Base-by-base conservation (phyloP, 768 basidiomycete species). In the Coprinopsis cinerea region DNA sequence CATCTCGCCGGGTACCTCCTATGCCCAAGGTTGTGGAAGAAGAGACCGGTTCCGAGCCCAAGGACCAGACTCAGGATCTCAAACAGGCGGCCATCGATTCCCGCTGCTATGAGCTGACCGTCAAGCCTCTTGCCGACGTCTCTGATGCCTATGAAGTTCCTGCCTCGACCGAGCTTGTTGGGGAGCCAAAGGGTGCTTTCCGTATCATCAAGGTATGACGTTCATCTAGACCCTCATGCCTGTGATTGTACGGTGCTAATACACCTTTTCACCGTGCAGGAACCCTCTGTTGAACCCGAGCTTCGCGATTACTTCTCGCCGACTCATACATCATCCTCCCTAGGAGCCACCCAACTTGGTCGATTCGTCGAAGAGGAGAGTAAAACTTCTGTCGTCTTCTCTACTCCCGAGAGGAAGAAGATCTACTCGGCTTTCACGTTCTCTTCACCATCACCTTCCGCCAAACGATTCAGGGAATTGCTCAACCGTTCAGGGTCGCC, bases 341-440 rank as follows among this genome's bases (percentile, higher is more conserved):
- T 57, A 23, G 57, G 60, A 48, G 52, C 64, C 40, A 23, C 59
- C 60, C 37, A 55, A 57, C 41, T 53, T 59, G 18, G 24, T 55
- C 61, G 49, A 57, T 57, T 47, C 46, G 53, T 39, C 49, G 54
- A 47, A 58, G 26, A 55, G 60, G 23, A 43, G 22, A 24, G 9
- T 25, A 11, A 22, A 9, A 25, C 41, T 25, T 24, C 41, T 11
- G 11, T 23, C 17, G 41, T 43, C 41, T 81, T 88, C 55, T 79
- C 82, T 15, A 88, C 87, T 3, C 86, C 88, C 3, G 83, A 89
- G 59, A 80, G 85, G 58, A 81, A 82, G 59, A 75, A 72, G 52
- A 82, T 82, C 52, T 87, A 85, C 61, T 73, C 84, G 18, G 75
- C 85, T 3, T 90, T 90, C 61, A 89, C 87, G 2, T 90, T 90